Base-by-base conservation (phyloP, 2,329 filamentous ascomycete species). In the Venturia nashicola region DNA sequence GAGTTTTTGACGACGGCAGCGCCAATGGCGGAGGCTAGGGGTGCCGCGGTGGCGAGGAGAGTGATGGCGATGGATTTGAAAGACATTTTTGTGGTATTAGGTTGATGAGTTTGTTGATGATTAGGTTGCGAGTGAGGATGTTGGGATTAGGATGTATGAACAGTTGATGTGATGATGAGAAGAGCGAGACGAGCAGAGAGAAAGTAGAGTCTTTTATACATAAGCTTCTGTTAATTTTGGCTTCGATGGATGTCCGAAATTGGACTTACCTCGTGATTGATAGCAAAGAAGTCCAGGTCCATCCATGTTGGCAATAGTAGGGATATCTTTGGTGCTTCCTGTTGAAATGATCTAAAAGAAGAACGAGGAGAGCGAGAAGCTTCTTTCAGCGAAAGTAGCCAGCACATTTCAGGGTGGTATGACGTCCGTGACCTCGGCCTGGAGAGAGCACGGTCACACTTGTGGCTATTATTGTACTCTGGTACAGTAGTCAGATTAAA, bases 1-100 rank as follows among this genome's bases (percentile, higher is more conserved):
- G 73, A 72, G 70, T 78, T 77, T 65, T 70, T 66, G 27, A 78
- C 75, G 64, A 69, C 64, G 40, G 76, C 76, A 63, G 20, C 18
- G 27, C 48, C 62, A 36, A 43, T 4, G 34, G 62, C 62, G 27
- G 20, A n/a, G 40, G 18, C 12, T 11, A 54, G 32, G n/a, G 36
- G 62, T 11, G 62, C 27, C 12, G 61, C 20, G 23, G 39, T 39
- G 61, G 43, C 23, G 61, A 62, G 61, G 61, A 44, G 27, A 18
- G 39, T 8, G 61, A 62, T 6, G 43, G 32, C 20, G 40, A 55
- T 2, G 43, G n/a, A 20, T 46, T 46, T 46, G n/a, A 46, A 11
- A 9, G 44, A 46, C 44, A 46, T 46, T 20, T 20, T 46, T 16
- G n/a, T 20, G 44, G 44, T 46, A 46, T 46, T 46, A 20, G n/a